Evolutionary conservation across 768 basidiomycete species (phyloP).

Genomic region (Mycena latifolia): DNA sequence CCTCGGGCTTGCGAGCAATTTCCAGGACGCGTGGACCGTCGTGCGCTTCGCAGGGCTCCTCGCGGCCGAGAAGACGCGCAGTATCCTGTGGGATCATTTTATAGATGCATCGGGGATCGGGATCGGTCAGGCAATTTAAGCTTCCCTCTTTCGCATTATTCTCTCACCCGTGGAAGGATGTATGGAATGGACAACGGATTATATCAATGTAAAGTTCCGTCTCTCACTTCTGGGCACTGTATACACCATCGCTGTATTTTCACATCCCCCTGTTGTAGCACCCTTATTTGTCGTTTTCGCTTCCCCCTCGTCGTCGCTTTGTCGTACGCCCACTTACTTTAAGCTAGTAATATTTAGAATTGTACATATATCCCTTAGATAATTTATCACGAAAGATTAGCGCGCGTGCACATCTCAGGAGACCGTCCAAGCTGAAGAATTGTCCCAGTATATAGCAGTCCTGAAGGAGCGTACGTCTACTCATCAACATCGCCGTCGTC

Average conservation of each 20-base stretch:
- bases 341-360: slow-evolving; percentile 20
- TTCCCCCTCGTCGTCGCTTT: slow-evolving; percentile 11
- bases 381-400: background rate
- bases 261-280: slow-evolving; percentile 1
- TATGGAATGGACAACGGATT: slow-evolving; percentile 20
- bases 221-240: background rate
- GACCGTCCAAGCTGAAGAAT: background rate
- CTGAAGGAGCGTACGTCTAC: slow-evolving; percentile 9
- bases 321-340: slow-evolving; percentile 10
- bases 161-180: slow-evolving; percentile 9
- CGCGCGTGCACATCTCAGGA: background rate
- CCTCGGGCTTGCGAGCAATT: slow-evolving; percentile 83
- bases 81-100: slow-evolving; percentile 56
- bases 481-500: slow-evolving; percentile 66
- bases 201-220: background rate
- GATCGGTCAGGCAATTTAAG: slow-evolving; percentile 50
- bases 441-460: background rate
- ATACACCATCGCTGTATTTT: slow-evolving; percentile 20
- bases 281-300: slow-evolving; percentile 1
- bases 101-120: slow-evolving; percentile 36
- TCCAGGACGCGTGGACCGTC: slow-evolving; percentile 78
- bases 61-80: slow-evolving; percentile 51
- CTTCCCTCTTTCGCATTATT: slow-evolving; percentile 5
- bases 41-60: slow-evolving; percentile 62
- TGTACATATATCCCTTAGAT: slow-evolving; percentile 10